A percentile compares a stretch with the other conserved stretches of the same genome.
Evolutionary conservation across 2,329 filamentous ascomycete species (phyloP).

Genomic region (Hypomyces rosellus): DNA sequence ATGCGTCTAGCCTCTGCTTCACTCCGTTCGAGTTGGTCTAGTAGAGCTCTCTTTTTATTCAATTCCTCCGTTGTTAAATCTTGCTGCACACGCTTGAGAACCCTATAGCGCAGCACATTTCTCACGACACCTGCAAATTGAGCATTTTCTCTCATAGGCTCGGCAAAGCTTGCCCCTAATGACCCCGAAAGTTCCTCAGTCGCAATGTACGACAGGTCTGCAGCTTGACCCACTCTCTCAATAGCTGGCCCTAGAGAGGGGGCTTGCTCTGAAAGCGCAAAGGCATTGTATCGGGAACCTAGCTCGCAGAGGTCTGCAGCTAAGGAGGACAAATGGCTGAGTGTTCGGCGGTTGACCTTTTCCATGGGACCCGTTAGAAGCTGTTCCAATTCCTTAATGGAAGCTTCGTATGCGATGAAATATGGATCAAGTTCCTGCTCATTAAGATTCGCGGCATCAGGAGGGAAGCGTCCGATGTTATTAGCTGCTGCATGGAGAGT

Average conservation of each 20-base stretch:
- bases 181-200: slow-evolving; percentile 85
- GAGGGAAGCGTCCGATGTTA: slow-evolving; percentile 74
- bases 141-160: slow-evolving; percentile 95
- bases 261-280: slow-evolving; percentile 88
- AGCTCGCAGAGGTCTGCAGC: slow-evolving; percentile 87
- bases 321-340: slow-evolving; percentile 77
- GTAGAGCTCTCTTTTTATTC: slow-evolving; percentile 71
- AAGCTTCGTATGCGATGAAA: slow-evolving; percentile 87
- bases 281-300: slow-evolving; percentile 93
- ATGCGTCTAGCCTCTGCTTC: slow-evolving; percentile 90
- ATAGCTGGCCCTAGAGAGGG: slow-evolving; percentile 86
- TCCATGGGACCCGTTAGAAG: slow-evolving; percentile 91
- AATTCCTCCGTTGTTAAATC: slow-evolving; percentile 95
- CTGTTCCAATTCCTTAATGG: slow-evolving; percentile 84
- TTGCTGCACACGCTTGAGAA: slow-evolving; percentile 91
- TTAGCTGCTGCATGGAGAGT: slow-evolving; percentile 43
- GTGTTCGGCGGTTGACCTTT: slow-evolving; percentile 85
- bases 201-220: slow-evolving; percentile 91
- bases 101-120: slow-evolving; percentile 78
- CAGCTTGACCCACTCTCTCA: slow-evolving; percentile 88
- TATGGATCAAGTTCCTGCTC: slow-evolving; percentile 94
- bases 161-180: slow-evolving; percentile 89
- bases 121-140: slow-evolving; percentile 95
- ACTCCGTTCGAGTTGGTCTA: slow-evolving; percentile 88
- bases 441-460: slow-evolving; percentile 65